phyloP scores from a whole-genome alignment of 371 early-diverging fungal genomes.

The Chytridium lagenaria region DNA sequence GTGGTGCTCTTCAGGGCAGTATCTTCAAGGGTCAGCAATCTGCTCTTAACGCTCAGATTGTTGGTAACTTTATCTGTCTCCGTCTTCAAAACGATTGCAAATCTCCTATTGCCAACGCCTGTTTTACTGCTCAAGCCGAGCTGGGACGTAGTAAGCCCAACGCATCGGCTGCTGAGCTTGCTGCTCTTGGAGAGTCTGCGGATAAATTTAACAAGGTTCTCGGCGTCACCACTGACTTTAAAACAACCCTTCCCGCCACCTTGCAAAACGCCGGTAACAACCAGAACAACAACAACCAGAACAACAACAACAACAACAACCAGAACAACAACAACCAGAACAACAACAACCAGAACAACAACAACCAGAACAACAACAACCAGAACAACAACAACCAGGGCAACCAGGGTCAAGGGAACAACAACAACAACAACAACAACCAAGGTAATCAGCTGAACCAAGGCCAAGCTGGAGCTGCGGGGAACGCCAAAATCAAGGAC shows the following conservation, averaged over 20 bases:
- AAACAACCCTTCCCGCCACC: neutral
- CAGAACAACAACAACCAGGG: neutral
- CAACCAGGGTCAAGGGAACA: neutral
- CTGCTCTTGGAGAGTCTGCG: constrained; percentile 21
- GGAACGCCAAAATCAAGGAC: neutral
- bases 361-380: too few relatives aligned
- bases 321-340: too few relatives aligned
- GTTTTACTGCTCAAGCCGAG: constrained; percentile 21
- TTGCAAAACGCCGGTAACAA: neutral
- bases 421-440: neutral
- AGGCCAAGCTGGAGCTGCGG: too few relatives aligned
- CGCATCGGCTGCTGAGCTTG: neutral
- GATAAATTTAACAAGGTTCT: constrained; percentile 32
- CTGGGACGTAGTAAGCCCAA: constrained; percentile 6
- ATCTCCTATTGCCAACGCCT: constrained; percentile 12
- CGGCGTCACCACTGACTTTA: constrained; percentile 30
- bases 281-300: too few relatives aligned
- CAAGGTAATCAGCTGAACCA: too few relatives aligned
- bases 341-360: too few relatives aligned
- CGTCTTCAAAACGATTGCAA: constrained; percentile 23
- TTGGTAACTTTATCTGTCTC: constrained; percentile 37
- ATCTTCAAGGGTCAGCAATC: constrained; percentile 25
- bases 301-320: too few relatives aligned
- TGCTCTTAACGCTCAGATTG: constrained; percentile 32
- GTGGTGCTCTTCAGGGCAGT: neutral